Evolutionary conservation across 352 stramenopile species (phyloP).

Genomic region (Phytophthora melonis): DNA sequence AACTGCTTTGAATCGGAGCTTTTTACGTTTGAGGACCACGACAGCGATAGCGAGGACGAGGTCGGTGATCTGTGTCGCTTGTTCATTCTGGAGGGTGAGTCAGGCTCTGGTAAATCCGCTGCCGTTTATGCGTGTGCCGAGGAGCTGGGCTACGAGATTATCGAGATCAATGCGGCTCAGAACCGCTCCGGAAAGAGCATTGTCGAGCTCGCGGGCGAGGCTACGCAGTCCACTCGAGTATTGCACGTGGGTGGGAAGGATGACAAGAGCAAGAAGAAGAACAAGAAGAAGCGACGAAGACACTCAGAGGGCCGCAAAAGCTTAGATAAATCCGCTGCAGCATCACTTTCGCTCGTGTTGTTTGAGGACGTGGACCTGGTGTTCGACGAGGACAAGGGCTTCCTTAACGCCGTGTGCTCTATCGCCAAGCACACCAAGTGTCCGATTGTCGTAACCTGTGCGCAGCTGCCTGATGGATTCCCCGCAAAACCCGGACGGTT

Average conservation of each 20-base stretch:
- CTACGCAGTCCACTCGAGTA: slow-evolving; percentile 84
- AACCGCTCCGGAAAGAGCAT: slow-evolving; percentile 75
- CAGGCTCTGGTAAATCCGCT: slow-evolving; percentile 80
- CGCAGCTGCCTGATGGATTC: slow-evolving; percentile 67
- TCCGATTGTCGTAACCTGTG: slow-evolving; percentile 80
- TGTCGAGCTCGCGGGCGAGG: slow-evolving; percentile 82
- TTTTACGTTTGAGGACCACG: slow-evolving; percentile 71
- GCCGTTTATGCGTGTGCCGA: slow-evolving; percentile 82
- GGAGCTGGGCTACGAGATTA: slow-evolving; percentile 85
- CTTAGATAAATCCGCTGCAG: slow-evolving; percentile 43
- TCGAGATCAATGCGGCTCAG: slow-evolving; percentile 88
- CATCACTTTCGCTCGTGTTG: slow-evolving; percentile 80
- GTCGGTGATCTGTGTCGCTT: slow-evolving; percentile 67
- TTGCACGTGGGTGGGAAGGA: slow-evolving; percentile 55
- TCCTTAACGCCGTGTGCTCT: slow-evolving; percentile 70
- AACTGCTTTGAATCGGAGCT: slow-evolving; percentile 72
- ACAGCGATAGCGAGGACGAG: slow-evolving; percentile 66
- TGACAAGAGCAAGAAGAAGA: slow-evolving; percentile 57
- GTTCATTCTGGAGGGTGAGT: slow-evolving; percentile 80
- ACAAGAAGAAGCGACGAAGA: slow-evolving; percentile 56
- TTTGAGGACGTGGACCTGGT: slow-evolving; percentile 88
- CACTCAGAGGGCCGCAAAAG: slow-evolving; percentile 44
- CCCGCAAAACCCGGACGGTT: slow-evolving; percentile 59
- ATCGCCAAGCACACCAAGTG: slow-evolving; percentile 87
- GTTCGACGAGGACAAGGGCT: slow-evolving; percentile 87